phyloP scores from a whole-genome alignment of 2,329 filamentous ascomycete species.

The Monosporascus sp. region DNA sequence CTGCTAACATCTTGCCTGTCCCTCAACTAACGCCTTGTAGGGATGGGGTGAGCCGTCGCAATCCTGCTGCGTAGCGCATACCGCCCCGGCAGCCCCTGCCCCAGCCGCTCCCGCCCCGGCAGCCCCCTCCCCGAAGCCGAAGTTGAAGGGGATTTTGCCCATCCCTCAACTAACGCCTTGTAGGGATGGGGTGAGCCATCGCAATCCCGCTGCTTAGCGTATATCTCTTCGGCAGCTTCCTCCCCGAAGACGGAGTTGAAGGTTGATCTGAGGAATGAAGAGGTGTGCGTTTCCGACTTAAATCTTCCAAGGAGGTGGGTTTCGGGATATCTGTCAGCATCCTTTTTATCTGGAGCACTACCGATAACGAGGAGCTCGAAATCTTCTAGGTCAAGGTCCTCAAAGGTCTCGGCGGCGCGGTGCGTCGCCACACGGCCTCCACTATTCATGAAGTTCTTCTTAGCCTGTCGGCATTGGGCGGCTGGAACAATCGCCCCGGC shows the following conservation, averaged over 20 bases:
- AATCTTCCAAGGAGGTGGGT: background rate
- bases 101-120: too few relatives aligned
- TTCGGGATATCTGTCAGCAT: background rate
- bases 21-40: too few relatives aligned
- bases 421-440: background rate
- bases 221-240: background rate
- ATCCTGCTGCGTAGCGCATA: background rate
- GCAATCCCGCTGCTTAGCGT: background rate
- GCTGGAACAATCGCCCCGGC: background rate
- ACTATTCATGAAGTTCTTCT: background rate
- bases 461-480: background rate
- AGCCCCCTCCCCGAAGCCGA: background rate
- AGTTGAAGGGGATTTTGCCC: too few relatives aligned
- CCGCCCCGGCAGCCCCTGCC: too few relatives aligned
- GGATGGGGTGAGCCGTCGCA: background rate
- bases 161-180: too few relatives aligned
- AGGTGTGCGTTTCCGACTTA: background rate
- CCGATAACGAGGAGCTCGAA: background rate
- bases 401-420: background rate
- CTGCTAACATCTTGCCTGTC: too few relatives aligned
- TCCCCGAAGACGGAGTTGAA: background rate
- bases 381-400: background rate
- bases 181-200: background rate
- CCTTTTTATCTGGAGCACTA: background rate
- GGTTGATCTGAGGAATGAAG: background rate